Evolutionary conservation across 805 yeast species (phyloP).

Genomic region (Zygosaccharomyces bailii): DNA sequence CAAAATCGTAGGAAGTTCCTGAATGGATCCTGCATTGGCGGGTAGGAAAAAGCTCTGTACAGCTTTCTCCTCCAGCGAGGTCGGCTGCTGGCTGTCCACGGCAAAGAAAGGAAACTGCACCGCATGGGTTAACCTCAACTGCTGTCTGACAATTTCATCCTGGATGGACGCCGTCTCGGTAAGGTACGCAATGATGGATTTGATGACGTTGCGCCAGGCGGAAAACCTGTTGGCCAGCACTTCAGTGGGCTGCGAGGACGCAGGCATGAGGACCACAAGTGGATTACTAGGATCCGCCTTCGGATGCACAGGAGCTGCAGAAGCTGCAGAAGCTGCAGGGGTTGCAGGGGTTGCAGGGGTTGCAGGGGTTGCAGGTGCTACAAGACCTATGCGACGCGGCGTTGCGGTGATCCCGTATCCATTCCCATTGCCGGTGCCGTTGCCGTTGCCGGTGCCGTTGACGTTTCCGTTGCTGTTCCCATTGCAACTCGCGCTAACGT

Average conservation of each 20-base stretch:
- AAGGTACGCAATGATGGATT: conserved; percentile 69
- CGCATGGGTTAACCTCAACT: conserved; percentile 75
- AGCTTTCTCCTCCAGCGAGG: conserved; percentile 24
- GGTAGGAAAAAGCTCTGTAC: conserved; percentile 59
- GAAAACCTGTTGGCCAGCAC: conserved; percentile 76
- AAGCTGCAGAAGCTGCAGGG: conserved; percentile 10
- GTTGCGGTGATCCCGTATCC: neutral
- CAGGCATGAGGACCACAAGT: conserved; percentile 49
- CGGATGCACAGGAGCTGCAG: conserved; percentile 14
- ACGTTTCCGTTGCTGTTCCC: neutral
- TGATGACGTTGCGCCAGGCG: conserved; percentile 80
- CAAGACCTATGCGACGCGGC: neutral
- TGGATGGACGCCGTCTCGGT: conserved; percentile 79
- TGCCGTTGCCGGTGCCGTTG: neutral
- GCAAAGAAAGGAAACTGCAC: conserved; percentile 45
- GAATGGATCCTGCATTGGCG: conserved; percentile 73
- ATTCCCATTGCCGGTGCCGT: neutral
- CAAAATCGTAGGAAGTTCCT: conserved; percentile 73
- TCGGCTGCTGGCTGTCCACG: conserved; percentile 31
- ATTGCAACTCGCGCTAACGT: neutral
- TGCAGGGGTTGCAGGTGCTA: conserved; percentile 11
- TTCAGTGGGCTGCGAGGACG: conserved; percentile 76
- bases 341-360: neutral
- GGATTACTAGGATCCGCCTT: conserved; percentile 48
- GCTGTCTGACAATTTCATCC: conserved; percentile 84